These are phyloP conservation scores for Lentinula novae-zelandiae DNA, from an alignment of 1,284 basidiomycete species.

Conservation along the genomic window DNA sequence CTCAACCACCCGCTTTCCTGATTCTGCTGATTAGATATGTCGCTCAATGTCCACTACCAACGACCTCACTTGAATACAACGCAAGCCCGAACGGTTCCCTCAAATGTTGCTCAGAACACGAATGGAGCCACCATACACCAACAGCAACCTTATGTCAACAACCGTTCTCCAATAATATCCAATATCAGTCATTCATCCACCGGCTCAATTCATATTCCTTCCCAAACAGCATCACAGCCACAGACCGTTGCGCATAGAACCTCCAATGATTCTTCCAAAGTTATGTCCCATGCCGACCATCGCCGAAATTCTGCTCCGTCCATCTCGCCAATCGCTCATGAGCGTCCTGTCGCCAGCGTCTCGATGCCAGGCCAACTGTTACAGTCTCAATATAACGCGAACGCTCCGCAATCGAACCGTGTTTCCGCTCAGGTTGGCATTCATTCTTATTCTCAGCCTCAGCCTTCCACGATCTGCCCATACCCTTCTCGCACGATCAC, in stretches of 20 bases:
- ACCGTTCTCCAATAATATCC: not conserved
- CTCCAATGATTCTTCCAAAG: not conserved
- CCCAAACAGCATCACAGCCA: not conserved
- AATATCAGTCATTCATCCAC: not conserved
- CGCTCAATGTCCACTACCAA: not conserved
- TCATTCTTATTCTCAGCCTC: not conserved
- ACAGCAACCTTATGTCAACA: not conserved
- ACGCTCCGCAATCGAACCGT: not conserved
- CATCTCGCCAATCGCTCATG: not conserved
- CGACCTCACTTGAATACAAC: not conserved
- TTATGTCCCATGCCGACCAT: not conserved
- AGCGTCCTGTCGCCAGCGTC: not conserved
- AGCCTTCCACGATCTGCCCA: not conserved
- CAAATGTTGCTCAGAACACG: not conserved
- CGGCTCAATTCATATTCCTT: not conserved
- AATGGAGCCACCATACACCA: not conserved
- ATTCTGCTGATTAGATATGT: not conserved
- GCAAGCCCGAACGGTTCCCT: not conserved
- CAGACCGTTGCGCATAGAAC: not conserved
- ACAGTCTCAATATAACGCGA: not conserved
- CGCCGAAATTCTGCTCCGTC: not conserved
- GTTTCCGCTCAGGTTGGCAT: not conserved
- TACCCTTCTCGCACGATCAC: not conserved
- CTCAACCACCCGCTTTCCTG: not conserved
- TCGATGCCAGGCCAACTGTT: not conserved